Percentiles rank a stretch among this genome's conserved stretches.
These are phyloP conservation scores for Vitis hybrid DNA, from an alignment of 177 flowering plant species.

Conservation along the genomic window DNA sequence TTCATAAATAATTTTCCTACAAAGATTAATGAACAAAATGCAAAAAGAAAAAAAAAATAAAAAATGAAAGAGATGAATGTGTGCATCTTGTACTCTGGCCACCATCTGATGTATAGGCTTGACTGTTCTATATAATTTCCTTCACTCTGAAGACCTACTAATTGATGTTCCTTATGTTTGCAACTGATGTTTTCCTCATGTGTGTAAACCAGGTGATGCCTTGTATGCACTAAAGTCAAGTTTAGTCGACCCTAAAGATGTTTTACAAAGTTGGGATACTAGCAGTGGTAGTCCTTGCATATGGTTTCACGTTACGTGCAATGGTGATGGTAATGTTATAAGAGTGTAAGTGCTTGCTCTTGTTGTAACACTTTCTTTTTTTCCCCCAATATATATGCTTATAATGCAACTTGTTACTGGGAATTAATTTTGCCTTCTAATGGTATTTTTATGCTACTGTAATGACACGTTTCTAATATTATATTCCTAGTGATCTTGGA, in stretches of 20 bases:
- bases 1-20: no score
- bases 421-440: background rate
- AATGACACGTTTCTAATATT: background rate
- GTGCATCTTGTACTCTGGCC: no score
- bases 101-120: no score
- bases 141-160: no score
- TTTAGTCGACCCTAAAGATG: conserved; percentile 17
- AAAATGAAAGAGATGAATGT: no score
- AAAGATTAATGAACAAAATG: no score
- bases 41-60: no score
- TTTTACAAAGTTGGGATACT: conserved; percentile 26
- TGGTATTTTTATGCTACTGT: background rate
- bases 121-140: no score
- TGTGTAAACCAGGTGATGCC: conserved; percentile 11
- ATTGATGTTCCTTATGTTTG: background rate
- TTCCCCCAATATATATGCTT: background rate
- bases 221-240: conserved; percentile 7
- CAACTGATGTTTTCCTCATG: background rate
- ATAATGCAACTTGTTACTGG: background rate
- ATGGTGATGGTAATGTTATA: conserved; percentile 19
- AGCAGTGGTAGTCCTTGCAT: conserved; percentile 22
- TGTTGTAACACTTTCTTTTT: background rate
- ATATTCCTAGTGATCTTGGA: conserved; percentile 16
- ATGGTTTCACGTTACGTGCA: conserved; percentile 27
- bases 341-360: conserved; percentile 21